Percentiles rank a stretch among this genome's conserved stretches.
These are phyloP conservation scores for Naganishia friedmannii DNA, from an alignment of 768 basidiomycete genomes.

Conservation along the genomic window DNA sequence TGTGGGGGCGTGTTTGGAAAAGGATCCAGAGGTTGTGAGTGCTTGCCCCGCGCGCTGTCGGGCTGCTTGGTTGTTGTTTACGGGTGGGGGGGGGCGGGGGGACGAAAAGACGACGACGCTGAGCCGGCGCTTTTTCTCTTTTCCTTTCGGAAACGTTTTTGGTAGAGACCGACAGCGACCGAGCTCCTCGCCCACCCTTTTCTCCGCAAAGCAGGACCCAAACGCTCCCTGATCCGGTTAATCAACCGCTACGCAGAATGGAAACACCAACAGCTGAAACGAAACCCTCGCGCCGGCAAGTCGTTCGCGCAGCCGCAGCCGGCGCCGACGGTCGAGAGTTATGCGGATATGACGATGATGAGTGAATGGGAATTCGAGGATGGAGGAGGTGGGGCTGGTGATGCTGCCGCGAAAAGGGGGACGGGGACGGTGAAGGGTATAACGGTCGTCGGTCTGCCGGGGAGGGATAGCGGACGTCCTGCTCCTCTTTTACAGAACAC, in stretches of 20 bases:
- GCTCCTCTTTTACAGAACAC: constrained; percentile 63
- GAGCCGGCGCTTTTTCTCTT: too few species aligned
- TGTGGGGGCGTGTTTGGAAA: constrained; percentile 81
- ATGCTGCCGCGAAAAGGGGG: too few species aligned
- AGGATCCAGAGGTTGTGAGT: constrained; percentile 63
- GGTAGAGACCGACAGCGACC: constrained; percentile 80
- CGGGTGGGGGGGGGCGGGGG: too few species aligned
- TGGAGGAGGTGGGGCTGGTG: too few species aligned
- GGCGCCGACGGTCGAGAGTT: constrained; percentile 32
- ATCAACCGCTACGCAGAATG: constrained; percentile 83
- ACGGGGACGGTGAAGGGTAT: constrained; percentile 46
- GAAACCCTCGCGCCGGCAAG: constrained; percentile 34
- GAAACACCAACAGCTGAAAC: constrained; percentile 57
- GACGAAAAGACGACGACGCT: too few species aligned
- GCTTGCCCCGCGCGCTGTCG: too few species aligned
- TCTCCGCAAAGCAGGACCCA: constrained; percentile 77
- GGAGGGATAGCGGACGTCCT: constrained; percentile 60
- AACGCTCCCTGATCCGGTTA: constrained; percentile 76
- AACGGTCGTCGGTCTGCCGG: constrained; percentile 59
- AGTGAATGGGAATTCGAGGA: constrained; percentile 93
- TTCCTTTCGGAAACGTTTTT: too few species aligned
- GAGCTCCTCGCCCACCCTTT: constrained; percentile 93
- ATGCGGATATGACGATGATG: constrained; percentile 62
- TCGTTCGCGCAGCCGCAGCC: constrained; percentile 48
- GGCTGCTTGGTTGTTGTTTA: too few species aligned